phyloP scores from a whole-genome alignment of 2,329 filamentous ascomycete species.

The Colletotrichum brevisporum region DNA sequence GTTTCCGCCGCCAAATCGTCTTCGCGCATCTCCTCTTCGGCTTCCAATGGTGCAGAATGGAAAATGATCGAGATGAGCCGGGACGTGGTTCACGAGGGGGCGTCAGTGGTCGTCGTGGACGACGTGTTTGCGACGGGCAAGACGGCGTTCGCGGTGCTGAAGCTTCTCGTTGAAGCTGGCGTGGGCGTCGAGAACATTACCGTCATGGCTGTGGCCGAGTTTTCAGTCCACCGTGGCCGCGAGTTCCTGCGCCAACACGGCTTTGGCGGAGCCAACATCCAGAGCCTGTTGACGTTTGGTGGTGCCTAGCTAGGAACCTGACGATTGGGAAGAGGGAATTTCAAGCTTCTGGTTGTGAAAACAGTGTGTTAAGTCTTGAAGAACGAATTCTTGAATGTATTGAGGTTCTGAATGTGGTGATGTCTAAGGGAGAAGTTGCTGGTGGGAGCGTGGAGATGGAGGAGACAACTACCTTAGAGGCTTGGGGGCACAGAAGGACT shows the following conservation, averaged over 20 bases:
- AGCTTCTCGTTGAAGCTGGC: constrained; percentile 60
- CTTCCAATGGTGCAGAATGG: constrained; percentile 43
- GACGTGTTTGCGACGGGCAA: constrained; percentile 71
- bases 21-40: constrained; percentile 69
- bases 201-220: constrained; percentile 70
- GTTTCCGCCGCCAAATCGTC: constrained; percentile 60
- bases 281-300: constrained; percentile 63
- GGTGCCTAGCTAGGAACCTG: not conserved
- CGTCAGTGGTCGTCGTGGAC: constrained; percentile 69
- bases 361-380: too few relatives aligned
- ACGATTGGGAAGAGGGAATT: too few relatives aligned
- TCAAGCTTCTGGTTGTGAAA: too few relatives aligned
- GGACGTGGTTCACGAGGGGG: constrained; percentile 55
- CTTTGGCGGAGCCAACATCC: constrained; percentile 64
- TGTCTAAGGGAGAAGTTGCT: too few relatives aligned
- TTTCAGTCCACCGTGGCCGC: constrained; percentile 68
- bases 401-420: too few relatives aligned
- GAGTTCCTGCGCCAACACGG: constrained; percentile 59
- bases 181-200: constrained; percentile 57
- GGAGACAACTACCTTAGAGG: too few relatives aligned
- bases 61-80: constrained; percentile 65
- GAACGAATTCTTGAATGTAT: too few relatives aligned
- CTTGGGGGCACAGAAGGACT: too few relatives aligned
- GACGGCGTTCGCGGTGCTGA: constrained; percentile 67
- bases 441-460: too few relatives aligned